Conservation (phyloP, 345 rosid genomes). For the Carallia pectinifolia region DNA sequence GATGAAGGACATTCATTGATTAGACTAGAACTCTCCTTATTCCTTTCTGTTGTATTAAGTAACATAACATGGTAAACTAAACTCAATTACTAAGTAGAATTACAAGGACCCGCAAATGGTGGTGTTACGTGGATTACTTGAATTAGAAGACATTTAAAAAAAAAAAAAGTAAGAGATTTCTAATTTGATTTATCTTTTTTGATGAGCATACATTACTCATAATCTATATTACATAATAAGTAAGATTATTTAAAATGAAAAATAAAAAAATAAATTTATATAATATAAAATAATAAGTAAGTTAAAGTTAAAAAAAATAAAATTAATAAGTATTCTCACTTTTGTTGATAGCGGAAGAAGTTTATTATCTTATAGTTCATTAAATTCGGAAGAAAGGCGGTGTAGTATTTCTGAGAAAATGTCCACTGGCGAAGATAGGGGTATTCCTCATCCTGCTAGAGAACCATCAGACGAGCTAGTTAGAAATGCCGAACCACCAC, state of each 20-base stretch:
- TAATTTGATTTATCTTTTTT: no score
- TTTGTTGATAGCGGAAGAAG: slow-evolving; percentile 44
- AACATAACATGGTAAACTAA: neutral
- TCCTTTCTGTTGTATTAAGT: neutral
- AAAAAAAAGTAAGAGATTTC: no score
- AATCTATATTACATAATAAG: no score
- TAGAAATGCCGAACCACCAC: slow-evolving; percentile 32
- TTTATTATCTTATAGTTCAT: slow-evolving; percentile 40
- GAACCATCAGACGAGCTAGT: slow-evolving; percentile 62
- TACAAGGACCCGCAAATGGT: slow-evolving; percentile 9
- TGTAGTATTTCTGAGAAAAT: slow-evolving; percentile 57
- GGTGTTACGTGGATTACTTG: slow-evolving; percentile 16
- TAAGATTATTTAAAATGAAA: no score
- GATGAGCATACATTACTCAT: no score
- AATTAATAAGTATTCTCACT: slow-evolving; percentile 4
- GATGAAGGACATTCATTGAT: no score
- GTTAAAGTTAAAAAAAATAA: no score
- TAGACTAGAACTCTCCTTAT: neutral
- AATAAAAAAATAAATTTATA: neutral
- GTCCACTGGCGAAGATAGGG: slow-evolving; percentile 36
- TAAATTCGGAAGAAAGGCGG: slow-evolving; percentile 41
- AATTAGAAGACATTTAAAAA: slow-evolving; percentile 13
- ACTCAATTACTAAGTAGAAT: neutral
- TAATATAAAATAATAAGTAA: no score
- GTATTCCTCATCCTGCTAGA: slow-evolving; percentile 33